Percentiles rank a stretch among this genome's conserved stretches.
phyloP scores from a whole-genome alignment of 805 yeast genomes.

The Kodamaea kakaduensis region DNA sequence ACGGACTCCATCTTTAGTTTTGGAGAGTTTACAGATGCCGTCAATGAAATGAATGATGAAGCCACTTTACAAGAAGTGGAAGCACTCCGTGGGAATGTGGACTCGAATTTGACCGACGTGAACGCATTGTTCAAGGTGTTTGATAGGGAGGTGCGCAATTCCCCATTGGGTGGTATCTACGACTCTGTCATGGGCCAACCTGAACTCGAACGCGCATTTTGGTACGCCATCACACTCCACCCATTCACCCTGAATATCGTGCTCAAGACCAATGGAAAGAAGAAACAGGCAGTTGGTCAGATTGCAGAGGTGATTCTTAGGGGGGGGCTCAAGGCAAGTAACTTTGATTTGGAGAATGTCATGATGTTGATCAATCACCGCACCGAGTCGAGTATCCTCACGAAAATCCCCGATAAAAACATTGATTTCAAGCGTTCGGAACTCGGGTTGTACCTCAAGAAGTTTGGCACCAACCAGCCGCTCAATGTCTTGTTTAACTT shows the following conservation, averaged over 20 bases:
- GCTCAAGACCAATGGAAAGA: conserved; percentile 38
- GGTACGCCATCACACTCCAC: conserved; percentile 47
- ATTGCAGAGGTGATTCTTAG: conserved; percentile 52
- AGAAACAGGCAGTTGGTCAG: conserved; percentile 23
- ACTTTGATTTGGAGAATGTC: conserved; percentile 49
- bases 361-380: conserved; percentile 36
- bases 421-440: conserved; percentile 43
- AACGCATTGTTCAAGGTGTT: conserved; percentile 23
- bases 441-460: conserved; percentile 56
- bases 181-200: conserved; percentile 1
- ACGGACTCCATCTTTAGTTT: conserved; percentile 54
- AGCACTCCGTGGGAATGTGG: conserved; percentile 12
- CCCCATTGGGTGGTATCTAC: conserved; percentile 2
- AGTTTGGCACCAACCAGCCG: conserved; percentile 51
- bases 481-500: conserved; percentile 38
- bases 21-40: conserved; percentile 20
- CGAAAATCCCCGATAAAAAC: conserved; percentile 14
- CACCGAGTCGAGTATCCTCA: conserved; percentile 23
- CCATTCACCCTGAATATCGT: conserved; percentile 42
- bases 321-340: conserved; percentile 68
- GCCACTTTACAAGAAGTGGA: conserved; percentile 15
- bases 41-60: conserved; percentile 16
- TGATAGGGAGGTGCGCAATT: conserved; percentile 2
- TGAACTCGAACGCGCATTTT: conserved; percentile 28
- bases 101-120: conserved; percentile 18